Percentiles rank a stretch among this genome's conserved stretches.
Conservation (phyloP, 805 yeast genomes). For the Ogataea henricii region DNA sequence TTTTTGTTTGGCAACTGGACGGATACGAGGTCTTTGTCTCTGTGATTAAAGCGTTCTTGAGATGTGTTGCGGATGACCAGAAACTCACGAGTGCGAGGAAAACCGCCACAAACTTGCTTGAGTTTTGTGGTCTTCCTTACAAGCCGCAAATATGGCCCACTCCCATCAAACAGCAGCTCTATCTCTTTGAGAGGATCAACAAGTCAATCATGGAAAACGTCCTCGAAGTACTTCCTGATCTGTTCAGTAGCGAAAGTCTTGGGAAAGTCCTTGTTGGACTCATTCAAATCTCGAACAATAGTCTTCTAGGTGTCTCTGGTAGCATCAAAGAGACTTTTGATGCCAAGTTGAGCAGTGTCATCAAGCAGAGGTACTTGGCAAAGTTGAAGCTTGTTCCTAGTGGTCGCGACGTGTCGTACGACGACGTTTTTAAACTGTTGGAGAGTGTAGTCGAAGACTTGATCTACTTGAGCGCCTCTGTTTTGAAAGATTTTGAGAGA, state of each 20-base stretch:
- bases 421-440: conserved; percentile 13
- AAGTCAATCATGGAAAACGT: conserved; percentile 14
- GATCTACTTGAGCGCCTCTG: conserved; percentile 8
- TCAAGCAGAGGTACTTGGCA: conserved; percentile 10
- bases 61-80: conserved; percentile 1
- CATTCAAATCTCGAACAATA: conserved; percentile 12
- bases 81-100: conserved; percentile 10
- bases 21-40: conserved; percentile 23
- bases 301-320: conserved; percentile 18
- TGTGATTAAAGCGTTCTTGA: conserved; percentile 14
- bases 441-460: conserved; percentile 18
- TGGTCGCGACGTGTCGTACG: conserved; percentile 9
- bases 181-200: conserved; percentile 14
- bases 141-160: conserved; percentile 21
- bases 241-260: conserved; percentile 13
- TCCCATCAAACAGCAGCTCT: conserved; percentile 11
- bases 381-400: conserved; percentile 12
- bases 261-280: conserved; percentile 12
- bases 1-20: conserved; percentile 27
- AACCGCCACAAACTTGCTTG: conserved; percentile 15
- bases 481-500: conserved; percentile 14
- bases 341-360: conserved; percentile 5
- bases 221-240: conserved; percentile 2
- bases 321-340: conserved; percentile 8
- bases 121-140: conserved; percentile 19